Percentiles rank a stretch among this genome's conserved stretches.
Conservation (phyloP, 2,329 filamentous ascomycete species). For the Monosporascus sp. region DNA sequence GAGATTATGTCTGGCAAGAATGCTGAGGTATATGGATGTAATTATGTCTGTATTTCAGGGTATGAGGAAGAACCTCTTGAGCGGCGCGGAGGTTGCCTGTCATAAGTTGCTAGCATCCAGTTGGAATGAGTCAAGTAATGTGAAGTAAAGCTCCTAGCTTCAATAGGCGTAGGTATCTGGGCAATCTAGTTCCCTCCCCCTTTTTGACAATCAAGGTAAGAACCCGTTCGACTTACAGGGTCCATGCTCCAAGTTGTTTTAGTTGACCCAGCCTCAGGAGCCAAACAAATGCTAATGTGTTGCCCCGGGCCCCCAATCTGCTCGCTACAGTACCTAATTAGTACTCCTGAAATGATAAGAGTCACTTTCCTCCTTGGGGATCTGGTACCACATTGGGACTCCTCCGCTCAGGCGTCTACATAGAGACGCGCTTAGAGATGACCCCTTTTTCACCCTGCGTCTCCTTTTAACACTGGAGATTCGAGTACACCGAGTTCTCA, state of each 20-base stretch:
- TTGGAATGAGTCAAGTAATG: slow-evolving; percentile 15
- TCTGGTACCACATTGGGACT: slow-evolving; percentile 15
- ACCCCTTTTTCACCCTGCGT: not conserved
- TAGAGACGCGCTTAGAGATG: slow-evolving; percentile 1
- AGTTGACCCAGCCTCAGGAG: slow-evolving; percentile 14
- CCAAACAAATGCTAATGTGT: slow-evolving; percentile 17
- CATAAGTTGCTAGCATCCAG: slow-evolving; percentile 11
- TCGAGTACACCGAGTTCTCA: slow-evolving; percentile 1
- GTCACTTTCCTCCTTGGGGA: slow-evolving; percentile 9
- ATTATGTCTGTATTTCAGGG: slow-evolving; percentile 11
- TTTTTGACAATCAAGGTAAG: slow-evolving; percentile 27
- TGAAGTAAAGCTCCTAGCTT: slow-evolving; percentile 12
- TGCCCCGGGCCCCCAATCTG: slow-evolving; percentile 11
- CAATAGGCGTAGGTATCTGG: slow-evolving; percentile 14
- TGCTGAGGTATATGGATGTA: slow-evolving; percentile 21
- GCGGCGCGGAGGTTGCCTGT: slow-evolving; percentile 14
- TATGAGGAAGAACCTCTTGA: slow-evolving; percentile 10
- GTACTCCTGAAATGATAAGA: slow-evolving; percentile 15
- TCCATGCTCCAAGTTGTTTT: slow-evolving; percentile 22
- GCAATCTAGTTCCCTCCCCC: slow-evolving; percentile 13
- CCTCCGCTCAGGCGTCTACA: slow-evolving; percentile 1
- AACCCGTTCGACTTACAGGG: slow-evolving; percentile 27
- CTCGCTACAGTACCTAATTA: slow-evolving; percentile 16
- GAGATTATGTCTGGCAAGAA: slow-evolving; percentile 12
- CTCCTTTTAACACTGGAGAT: slow-evolving; percentile 1